A percentile compares a stretch with the other conserved stretches of the same genome.
Conservation (phyloP, 495 filamentous ascomycete genomes). For the Patellaria atrata region DNA sequence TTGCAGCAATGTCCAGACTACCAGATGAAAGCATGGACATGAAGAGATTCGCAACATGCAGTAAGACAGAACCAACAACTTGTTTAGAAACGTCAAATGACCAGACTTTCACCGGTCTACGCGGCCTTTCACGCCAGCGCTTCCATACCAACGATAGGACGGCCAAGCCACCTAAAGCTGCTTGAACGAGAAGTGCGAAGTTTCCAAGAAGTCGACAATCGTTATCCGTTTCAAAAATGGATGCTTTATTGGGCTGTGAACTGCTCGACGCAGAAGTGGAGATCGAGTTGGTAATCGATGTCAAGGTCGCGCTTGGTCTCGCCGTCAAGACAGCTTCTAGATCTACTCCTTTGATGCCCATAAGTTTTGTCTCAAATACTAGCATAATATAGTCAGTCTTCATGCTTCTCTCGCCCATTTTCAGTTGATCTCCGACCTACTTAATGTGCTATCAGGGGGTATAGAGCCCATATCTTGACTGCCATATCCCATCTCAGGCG, state of each 20-base stretch:
- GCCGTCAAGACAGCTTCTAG: conserved; percentile 2
- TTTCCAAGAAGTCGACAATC: conserved; percentile 76
- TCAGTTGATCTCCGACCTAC: too few species aligned
- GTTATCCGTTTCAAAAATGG: conserved; percentile 36
- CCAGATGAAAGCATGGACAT: conserved; percentile 92
- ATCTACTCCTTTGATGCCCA: conserved; percentile 69
- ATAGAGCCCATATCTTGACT: conserved; percentile 61
- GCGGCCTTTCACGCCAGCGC: conserved; percentile 78
- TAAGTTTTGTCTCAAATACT: conserved; percentile 89
- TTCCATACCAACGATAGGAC: conserved; percentile 82
- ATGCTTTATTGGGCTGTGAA: conserved; percentile 20
- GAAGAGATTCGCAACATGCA: conserved; percentile 81
- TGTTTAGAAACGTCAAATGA: conserved; percentile 95
- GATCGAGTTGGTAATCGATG: conserved; percentile 5
- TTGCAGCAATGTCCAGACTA: conserved; percentile 36
- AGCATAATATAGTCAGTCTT: too few species aligned
- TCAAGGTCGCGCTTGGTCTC: neutral
- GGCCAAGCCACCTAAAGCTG: conserved; percentile 71
- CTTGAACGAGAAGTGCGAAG: conserved; percentile 80
- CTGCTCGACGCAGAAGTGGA: conserved; percentile 4
- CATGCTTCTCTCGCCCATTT: too few species aligned
- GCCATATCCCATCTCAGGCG: conserved; percentile 77
- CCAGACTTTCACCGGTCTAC: conserved; percentile 87
- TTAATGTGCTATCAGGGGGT: conserved; percentile 58
- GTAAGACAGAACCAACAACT: conserved; percentile 81